phyloP scores from a whole-genome alignment of 345 rosid species.

The Eucalyptus polybractea region DNA sequence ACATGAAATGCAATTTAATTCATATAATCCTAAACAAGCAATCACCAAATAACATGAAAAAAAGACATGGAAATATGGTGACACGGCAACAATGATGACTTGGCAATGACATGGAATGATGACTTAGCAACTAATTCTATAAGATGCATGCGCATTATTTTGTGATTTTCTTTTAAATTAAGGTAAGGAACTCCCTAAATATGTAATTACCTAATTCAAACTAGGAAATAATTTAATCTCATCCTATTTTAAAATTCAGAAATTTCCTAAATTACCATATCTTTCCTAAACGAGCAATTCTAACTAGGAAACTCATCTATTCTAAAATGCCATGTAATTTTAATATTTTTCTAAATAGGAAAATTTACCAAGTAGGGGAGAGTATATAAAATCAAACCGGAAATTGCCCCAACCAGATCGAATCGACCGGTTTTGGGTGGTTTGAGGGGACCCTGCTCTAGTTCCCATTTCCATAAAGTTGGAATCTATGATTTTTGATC shows the following conservation, averaged over 20 bases:
- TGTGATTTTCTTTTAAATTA: not conserved
- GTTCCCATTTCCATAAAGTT: too few relatives aligned
- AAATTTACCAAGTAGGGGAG: not conserved
- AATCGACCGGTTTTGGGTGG: rapidly evolving
- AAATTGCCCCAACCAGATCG: rapidly evolving
- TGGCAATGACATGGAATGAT: not conserved
- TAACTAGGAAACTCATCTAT: not conserved
- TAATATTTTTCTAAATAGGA: too few relatives aligned
- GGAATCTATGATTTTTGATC: too few relatives aligned
- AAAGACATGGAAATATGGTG: not conserved
- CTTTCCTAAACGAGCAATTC: not conserved
- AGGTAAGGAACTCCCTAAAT: not conserved
- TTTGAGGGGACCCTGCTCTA: too few relatives aligned
- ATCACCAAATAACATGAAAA: not conserved
- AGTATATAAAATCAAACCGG: too few relatives aligned
- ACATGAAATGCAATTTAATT: not conserved
- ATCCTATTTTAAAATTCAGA: not conserved
- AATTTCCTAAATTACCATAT: not conserved
- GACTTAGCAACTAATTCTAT: not conserved
- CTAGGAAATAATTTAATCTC: too few relatives aligned
- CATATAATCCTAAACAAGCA: not conserved
- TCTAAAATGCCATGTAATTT: not conserved
- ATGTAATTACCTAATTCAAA: not conserved
- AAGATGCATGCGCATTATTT: not conserved
- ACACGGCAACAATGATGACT: not conserved